Conservation (phyloP, 2,329 filamentous ascomycete genomes). For the Fusarium floridanum region DNA sequence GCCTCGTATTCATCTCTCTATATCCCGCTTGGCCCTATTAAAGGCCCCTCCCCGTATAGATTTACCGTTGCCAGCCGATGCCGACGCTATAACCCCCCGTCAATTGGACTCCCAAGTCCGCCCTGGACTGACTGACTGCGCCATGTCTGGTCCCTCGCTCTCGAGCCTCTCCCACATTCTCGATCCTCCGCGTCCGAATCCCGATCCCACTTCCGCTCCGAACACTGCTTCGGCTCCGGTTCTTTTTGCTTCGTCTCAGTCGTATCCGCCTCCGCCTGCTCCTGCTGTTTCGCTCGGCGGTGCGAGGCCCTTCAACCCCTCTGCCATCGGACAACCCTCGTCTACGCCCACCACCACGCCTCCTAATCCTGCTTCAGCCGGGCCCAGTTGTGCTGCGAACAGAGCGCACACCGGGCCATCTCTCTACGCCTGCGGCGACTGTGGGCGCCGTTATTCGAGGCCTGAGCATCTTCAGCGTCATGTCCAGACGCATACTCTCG, state of each 20-base stretch:
- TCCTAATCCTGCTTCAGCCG: constrained; percentile 5
- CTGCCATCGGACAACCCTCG: constrained; percentile 16
- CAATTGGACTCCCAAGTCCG: constrained; percentile 4
- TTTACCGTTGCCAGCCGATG: not conserved
- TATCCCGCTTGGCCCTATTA: not conserved
- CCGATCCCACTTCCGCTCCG: constrained; percentile 15
- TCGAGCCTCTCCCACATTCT: constrained; percentile 48
- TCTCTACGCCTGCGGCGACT: constrained; percentile 65
- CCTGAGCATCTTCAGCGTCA: constrained; percentile 67
- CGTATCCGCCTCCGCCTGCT: constrained; percentile 32
- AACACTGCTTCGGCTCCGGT: constrained; percentile 16
- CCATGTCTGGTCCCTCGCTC: constrained; percentile 51
- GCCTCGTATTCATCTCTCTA: constrained; percentile 1
- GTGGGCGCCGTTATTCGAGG: constrained; percentile 64
- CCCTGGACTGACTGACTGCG: constrained; percentile 20
- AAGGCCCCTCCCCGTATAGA: constrained; percentile 1
- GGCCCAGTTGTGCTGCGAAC: constrained; percentile 14
- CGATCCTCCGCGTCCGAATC: constrained; percentile 45
- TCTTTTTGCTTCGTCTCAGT: constrained; percentile 25
- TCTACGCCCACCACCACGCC: not conserved
- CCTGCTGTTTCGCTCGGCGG: not conserved
- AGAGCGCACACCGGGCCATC: constrained; percentile 49
- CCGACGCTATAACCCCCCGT: constrained; percentile 2
- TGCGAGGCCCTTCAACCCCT: constrained; percentile 12
- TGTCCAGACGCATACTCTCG: constrained; percentile 64